Evolutionary conservation across 352 stramenopile genomes (phyloP), one percentile per base, ranked within the genome.

Genomic region (Hyphochytrium catenoides): DNA sequence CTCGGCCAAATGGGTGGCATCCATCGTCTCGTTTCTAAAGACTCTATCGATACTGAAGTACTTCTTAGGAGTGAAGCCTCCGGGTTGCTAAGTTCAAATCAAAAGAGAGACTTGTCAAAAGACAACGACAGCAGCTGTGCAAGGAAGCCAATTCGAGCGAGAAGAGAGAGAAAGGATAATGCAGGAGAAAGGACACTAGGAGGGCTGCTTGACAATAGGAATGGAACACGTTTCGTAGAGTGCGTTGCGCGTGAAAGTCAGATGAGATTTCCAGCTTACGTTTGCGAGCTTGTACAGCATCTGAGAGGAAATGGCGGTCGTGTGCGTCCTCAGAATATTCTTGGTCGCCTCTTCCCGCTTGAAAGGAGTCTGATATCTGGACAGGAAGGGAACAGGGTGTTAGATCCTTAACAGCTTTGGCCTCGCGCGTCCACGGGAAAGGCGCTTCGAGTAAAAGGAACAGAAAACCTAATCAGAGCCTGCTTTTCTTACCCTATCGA

Each of bases 11-110:
- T 99, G 92, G 25, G 92, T 99, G 25, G 88, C 87, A 59, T 99
- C 92, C 83, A 98, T 97, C 39, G 69, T 95, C 59, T 99, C 92
- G 61, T 99, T 99, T 47, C 92, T 75, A 64, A 99, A 99, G 19
- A 99, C 92, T 38, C 92, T 78, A 56, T 99, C 92, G 52, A 99
- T 97, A 21, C 74, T 95, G 54, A 98, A 99, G 59, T 97, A 98
- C 45, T 93, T 90, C 34, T 87, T 73, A 15, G 92, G 92, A 37
- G 64, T 84, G 65, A 99, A 99, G 22, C 86, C 88, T 31, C 86
- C 87, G 3, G 74, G 59, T 55, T 94, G 73, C 51, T 48, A 51
- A 27, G 24, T 16, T 16, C 14, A 36, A 32, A 28, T 2, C 24
- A 14, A 45, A 17, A 15, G 33, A 36, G n/a, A 36, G 44, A 26